These are phyloP conservation scores for Pseudonitzschia multistriata DNA, from an alignment of 108 stramenopile genomes.

Conservation along the genomic window DNA sequence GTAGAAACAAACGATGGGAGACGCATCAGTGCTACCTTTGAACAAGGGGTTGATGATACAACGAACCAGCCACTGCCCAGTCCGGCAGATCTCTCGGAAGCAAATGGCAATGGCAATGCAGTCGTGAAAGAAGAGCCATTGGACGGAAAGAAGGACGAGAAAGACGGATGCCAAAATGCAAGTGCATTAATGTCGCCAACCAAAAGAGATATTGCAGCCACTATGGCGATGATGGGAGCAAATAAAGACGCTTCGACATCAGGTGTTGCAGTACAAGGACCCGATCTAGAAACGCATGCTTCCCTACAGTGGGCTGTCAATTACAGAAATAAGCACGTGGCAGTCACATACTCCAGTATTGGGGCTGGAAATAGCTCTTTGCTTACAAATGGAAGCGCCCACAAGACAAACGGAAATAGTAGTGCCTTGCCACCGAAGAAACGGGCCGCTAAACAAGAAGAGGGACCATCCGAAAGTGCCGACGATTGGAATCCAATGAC, in stretches of 20 bases:
- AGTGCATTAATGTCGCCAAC: background rate
- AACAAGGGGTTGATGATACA: background rate
- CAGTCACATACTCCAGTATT: slow-evolving; percentile 22
- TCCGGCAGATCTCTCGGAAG: background rate
- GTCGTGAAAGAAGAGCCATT: background rate
- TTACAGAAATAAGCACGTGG: slow-evolving; percentile 32
- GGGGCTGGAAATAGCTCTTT: background rate
- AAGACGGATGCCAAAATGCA: background rate
- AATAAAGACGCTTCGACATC: background rate
- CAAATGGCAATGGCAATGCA: background rate
- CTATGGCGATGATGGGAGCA: background rate
- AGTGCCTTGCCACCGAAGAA: slow-evolving; percentile 35
- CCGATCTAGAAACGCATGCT: slow-evolving; percentile 5
- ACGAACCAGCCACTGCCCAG: background rate
- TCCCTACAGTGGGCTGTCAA: slow-evolving; percentile 26
- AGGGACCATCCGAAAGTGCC: background rate
- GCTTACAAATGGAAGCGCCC: background rate
- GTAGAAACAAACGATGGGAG: slow-evolving; percentile 18
- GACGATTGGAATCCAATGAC: slow-evolving; percentile 16
- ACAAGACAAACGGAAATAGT: background rate
- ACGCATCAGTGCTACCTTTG: slow-evolving; percentile 25
- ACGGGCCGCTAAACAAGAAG: slow-evolving; percentile 18
- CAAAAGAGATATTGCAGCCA: background rate
- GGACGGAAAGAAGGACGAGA: background rate
- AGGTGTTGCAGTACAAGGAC: background rate